These are phyloP conservation scores for Exophiala aquamarina DNA, from an alignment of 2,329 filamentous ascomycete species.

Conservation along the genomic window DNA sequence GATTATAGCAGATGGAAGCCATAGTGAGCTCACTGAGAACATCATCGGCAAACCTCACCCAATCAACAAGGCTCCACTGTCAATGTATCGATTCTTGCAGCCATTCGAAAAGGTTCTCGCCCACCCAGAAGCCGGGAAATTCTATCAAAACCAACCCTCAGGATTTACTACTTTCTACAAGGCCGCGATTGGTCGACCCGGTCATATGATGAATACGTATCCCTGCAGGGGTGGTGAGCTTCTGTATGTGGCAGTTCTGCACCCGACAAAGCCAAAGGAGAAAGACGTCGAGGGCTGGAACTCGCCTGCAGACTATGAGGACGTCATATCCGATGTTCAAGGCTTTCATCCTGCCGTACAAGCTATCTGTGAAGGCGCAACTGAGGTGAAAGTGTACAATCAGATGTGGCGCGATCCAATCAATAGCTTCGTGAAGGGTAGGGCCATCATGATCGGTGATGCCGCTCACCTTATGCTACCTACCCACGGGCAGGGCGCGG, in stretches of 20 bases:
- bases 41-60: constrained; percentile 12
- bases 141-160: constrained; percentile 14
- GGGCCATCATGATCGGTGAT: constrained; percentile 63
- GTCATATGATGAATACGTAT: constrained; percentile 20
- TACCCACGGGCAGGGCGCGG: constrained; percentile 47
- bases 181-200: constrained; percentile 13
- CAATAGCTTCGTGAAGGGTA: constrained; percentile 49
- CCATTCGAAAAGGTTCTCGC: constrained; percentile 17
- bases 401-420: constrained; percentile 21
- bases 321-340: constrained; percentile 14
- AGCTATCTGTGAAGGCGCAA: constrained; percentile 18
- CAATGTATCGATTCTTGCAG: constrained; percentile 20
- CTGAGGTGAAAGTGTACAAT: constrained; percentile 20
- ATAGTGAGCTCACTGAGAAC: constrained; percentile 14
- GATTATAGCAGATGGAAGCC: constrained; percentile 34
- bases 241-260: constrained; percentile 16
- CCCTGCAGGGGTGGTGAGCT: constrained; percentile 15
- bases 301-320: constrained; percentile 12
- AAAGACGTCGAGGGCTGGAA: constrained; percentile 16
- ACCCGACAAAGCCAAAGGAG: constrained; percentile 19
- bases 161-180: constrained; percentile 21
- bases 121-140: constrained; percentile 10
- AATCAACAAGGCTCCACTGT: constrained; percentile 13
- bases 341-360: constrained; percentile 20
- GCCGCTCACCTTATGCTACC: constrained; percentile 65